Evolutionary conservation across 2,329 filamentous ascomycete species (phyloP), one percentile per base, ranked within the genome.

Genomic region (Akanthomyces dipterigenus): DNA sequence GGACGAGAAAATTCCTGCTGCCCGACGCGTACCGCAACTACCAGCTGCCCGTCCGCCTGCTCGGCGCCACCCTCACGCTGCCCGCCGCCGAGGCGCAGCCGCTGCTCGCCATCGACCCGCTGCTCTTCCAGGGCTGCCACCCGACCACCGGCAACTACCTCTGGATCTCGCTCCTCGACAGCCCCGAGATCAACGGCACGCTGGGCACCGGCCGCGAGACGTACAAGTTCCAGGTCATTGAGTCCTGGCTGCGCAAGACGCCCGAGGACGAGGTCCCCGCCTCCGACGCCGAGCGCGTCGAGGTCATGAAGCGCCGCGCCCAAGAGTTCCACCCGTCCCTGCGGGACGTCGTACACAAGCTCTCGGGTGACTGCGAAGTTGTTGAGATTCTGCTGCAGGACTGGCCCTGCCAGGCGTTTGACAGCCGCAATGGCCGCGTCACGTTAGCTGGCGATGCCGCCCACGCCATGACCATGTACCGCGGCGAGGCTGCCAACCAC

Each of bases 391-490:
- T 70, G 3, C 62, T 75, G 3, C 69, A 71, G 43, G 76, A 78
- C 64, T 72, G 75, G 63, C 74, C 73, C 0, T 71, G 68, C 28
- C 70, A 69, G 1, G 66, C 69, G 7, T 81, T 79, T 78, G 70
- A 77, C 62, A 77, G 77, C 53, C 68, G 65, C 14, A 67, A 69
- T 45, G 80, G 80, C 3, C 71, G 73, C 1, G 75, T 80, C 3
- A 80, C 80, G 1, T 68, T 85, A 1, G 72, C 78, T 4, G 82
- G 82, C 3, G 82, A 85, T 66, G 77, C 81, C 2, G 81, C 81
- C 0, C 82, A 85, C 68, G 78, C 81, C n/a, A 84, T 85, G 82
- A 82, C 80, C 34, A 82, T 83, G 80, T 82, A 72, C 57, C 70
- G 75, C 18, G 75, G 75, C 28, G 74, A 77, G 57, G 75, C 70